phyloP scores from a whole-genome alignment of 1,284 basidiomycete genomes.

The Cryptococcus amylolentus region DNA sequence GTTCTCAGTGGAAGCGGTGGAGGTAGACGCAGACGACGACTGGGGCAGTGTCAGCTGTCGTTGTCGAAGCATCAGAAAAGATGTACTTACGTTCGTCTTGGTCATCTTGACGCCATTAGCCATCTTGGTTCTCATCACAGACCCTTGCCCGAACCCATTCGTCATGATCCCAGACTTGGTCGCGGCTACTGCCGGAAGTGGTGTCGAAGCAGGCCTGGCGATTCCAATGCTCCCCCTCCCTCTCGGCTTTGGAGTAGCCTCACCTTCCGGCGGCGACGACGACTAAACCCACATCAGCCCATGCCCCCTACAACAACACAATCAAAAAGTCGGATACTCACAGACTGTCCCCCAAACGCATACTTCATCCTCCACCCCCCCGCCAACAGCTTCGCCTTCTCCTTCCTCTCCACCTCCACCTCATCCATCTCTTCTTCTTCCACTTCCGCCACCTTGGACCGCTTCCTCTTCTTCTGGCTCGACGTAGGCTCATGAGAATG shows the following conservation, averaged over 20 bases:
- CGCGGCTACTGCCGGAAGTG: no score
- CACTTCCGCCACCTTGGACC: constrained; percentile 2
- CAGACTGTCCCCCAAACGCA: constrained; percentile 22
- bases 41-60: background rate
- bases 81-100: background rate
- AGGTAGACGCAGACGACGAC: constrained; percentile 7
- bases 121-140: no score
- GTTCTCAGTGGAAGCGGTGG: background rate
- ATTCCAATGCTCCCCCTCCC: no score
- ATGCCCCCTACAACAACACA: no score
- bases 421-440: constrained; percentile 1
- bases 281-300: no score
- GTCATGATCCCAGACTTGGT: no score
- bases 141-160: no score
- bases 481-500: constrained; percentile 2
- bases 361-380: constrained; percentile 45
- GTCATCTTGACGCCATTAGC: background rate
- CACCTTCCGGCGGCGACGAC: no score
- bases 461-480: constrained; percentile 11
- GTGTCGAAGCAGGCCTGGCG: no score
- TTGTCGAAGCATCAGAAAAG: background rate
- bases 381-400: constrained; percentile 35
- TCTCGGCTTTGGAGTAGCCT: no score
- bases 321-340: constrained; percentile 2
- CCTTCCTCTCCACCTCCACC: constrained; percentile 21